A percentile compares a stretch with the other conserved stretches of the same genome.
phyloP scores from a whole-genome alignment of 2,329 filamentous ascomycete species.

The Colletotrichum costaricense region DNA sequence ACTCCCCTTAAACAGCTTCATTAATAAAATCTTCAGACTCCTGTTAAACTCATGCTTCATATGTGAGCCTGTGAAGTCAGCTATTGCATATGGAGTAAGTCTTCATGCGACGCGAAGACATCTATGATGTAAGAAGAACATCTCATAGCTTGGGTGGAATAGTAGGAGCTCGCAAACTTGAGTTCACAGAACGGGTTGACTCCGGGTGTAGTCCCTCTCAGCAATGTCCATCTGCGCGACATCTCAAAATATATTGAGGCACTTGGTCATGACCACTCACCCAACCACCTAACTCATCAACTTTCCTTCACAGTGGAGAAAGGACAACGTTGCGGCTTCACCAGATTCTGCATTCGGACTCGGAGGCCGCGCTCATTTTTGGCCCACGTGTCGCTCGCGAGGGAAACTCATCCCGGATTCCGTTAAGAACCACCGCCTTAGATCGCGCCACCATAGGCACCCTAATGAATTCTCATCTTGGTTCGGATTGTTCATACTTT shows the following conservation, averaged over 20 bases:
- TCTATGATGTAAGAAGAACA: too few species aligned
- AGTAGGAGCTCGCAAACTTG: not conserved
- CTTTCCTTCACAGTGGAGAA: not conserved
- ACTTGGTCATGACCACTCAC: not conserved
- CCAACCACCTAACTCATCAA: not conserved
- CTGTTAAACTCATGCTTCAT: too few species aligned
- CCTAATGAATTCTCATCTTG: not conserved
- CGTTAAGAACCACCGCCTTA: not conserved
- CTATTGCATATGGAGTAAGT: too few species aligned
- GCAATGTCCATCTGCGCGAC: not conserved
- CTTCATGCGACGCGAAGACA: too few species aligned
- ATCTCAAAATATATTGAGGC: not conserved
- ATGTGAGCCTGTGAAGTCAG: too few species aligned
- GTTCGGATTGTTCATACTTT: not conserved
- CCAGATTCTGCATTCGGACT: not conserved
- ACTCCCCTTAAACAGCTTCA: too few species aligned
- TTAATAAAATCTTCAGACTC: too few species aligned
- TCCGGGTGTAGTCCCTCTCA: not conserved
- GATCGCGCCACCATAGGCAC: not conserved
- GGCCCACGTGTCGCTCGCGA: not conserved
- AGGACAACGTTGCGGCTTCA: not conserved
- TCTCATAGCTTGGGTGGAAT: too few species aligned
- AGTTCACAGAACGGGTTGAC: not conserved
- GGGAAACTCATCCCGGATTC: not conserved
- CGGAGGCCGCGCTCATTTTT: not conserved